phyloP scores from a whole-genome alignment of 2,329 filamentous ascomycete genomes.

The Coniochaeta ligniaria region DNA sequence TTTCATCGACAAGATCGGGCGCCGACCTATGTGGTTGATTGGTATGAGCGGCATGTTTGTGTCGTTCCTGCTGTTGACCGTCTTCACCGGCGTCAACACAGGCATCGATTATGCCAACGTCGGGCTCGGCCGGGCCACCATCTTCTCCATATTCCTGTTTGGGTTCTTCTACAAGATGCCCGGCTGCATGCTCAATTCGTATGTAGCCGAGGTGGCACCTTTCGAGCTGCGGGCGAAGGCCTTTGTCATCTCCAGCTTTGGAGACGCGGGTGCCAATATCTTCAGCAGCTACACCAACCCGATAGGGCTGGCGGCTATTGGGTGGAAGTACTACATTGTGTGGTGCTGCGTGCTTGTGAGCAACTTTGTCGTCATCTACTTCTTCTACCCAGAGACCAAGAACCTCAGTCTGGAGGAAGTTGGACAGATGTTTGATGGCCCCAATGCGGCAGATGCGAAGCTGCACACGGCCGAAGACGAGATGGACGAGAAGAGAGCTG shows the following conservation, averaged over 20 bases:
- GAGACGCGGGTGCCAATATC: constrained; percentile 6
- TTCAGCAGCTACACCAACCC: constrained; percentile 13
- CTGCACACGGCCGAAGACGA: background rate
- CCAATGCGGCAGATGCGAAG: background rate
- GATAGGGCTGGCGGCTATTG: constrained; percentile 11
- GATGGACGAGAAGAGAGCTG: background rate
- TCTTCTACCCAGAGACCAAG: constrained; percentile 47
- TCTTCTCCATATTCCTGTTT: constrained; percentile 7
- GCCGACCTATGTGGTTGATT: constrained; percentile 4
- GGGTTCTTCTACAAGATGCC: background rate
- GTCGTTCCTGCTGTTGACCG: constrained; percentile 7
- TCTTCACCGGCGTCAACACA: constrained; percentile 7
- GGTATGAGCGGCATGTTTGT: constrained; percentile 10
- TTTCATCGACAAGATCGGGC: constrained; percentile 5
- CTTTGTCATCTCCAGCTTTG: constrained; percentile 7
- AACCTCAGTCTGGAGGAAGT: constrained; percentile 45
- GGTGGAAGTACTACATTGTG: constrained; percentile 16
- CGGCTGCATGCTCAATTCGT: constrained; percentile 4
- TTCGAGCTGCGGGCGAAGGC: constrained; percentile 10
- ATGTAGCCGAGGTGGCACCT: constrained; percentile 10
- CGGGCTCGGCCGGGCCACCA: constrained; percentile 2
- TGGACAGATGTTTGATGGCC: constrained; percentile 13
- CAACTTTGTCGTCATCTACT: constrained; percentile 28
- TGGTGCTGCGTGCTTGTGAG: constrained; percentile 10
- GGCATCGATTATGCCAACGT: background rate